These are phyloP conservation scores for Sanguinoderma infundibulare DNA, from an alignment of 1,284 basidiomycete species.

Conservation along the genomic window DNA sequence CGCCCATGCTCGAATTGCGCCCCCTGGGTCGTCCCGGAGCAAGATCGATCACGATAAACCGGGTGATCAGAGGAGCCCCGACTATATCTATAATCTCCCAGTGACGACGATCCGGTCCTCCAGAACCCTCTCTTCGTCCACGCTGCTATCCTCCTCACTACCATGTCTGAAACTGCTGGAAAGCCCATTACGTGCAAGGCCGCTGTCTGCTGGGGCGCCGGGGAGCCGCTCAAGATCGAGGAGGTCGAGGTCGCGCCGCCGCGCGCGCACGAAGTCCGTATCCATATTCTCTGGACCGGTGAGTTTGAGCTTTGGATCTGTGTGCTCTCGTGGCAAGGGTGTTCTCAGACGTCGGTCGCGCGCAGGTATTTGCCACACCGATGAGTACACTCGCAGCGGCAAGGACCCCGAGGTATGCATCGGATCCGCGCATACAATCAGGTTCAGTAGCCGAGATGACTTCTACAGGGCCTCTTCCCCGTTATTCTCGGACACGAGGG, in stretches of 20 bases:
- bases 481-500: constrained; percentile 95
- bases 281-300: constrained; percentile 91
- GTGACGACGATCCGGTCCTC: constrained; percentile 11
- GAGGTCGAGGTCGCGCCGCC: constrained; percentile 95
- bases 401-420: constrained; percentile 85
- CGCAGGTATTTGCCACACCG: constrained; percentile 95
- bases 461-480: constrained; percentile 84
- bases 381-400: constrained; percentile 96
- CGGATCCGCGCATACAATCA: constrained; percentile 13
- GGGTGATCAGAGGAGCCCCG: constrained; percentile 21
- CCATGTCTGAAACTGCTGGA: constrained; percentile 72
- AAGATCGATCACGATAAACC: constrained; percentile 31
- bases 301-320: constrained; percentile 30
- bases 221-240: constrained; percentile 88
- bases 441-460: constrained; percentile 20
- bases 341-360: background rate
- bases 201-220: constrained; percentile 96
- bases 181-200: constrained; percentile 92
- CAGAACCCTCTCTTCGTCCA: background rate
- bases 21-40: background rate
- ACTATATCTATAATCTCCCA: constrained; percentile 22
- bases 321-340: background rate
- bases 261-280: constrained; percentile 89
- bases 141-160: constrained; percentile 11
- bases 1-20: background rate